These are phyloP conservation scores for Fusarium continuum DNA, from an alignment of 2,329 filamentous ascomycete genomes.

Conservation along the genomic window DNA sequence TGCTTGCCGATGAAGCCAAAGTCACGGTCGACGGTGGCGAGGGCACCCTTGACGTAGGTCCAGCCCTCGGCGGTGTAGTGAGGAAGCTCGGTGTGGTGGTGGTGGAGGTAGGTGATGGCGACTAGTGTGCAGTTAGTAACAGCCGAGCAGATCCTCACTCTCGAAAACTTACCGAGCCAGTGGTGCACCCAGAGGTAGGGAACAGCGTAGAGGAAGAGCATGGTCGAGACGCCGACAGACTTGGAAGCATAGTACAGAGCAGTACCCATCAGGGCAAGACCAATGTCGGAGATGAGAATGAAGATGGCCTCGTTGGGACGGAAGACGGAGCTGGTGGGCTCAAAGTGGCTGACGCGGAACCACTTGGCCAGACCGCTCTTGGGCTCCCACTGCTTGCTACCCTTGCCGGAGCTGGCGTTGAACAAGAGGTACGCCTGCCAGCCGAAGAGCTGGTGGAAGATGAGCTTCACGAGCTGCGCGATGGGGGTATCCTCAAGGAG, in stretches of 20 bases:
- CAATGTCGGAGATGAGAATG: slow-evolving; percentile 68
- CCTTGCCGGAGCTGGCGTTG: slow-evolving; percentile 62
- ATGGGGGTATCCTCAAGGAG: slow-evolving; percentile 72
- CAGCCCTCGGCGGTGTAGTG: slow-evolving; percentile 60
- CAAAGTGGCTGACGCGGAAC: slow-evolving; percentile 65
- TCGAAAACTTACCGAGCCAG: slow-evolving; percentile 65
- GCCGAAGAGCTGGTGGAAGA: slow-evolving; percentile 70
- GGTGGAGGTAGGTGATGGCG: slow-evolving; percentile 79
- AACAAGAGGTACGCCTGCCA: slow-evolving; percentile 72
- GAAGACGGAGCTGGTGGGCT: slow-evolving; percentile 69
- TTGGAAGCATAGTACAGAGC: slow-evolving; percentile 62
- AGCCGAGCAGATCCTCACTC: neutral
- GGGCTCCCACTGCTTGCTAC: slow-evolving; percentile 57
- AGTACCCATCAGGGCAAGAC: slow-evolving; percentile 60
- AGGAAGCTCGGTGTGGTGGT: slow-evolving; percentile 65
- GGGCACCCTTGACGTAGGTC: slow-evolving; percentile 69
- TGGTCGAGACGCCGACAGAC: slow-evolving; percentile 64
- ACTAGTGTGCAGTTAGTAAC: slow-evolving; percentile 53
- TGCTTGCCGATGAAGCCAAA: slow-evolving; percentile 70
- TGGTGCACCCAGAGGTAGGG: slow-evolving; percentile 77
- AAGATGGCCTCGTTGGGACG: slow-evolving; percentile 64
- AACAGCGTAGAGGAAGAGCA: slow-evolving; percentile 67
- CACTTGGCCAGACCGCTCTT: slow-evolving; percentile 45
- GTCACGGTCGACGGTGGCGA: slow-evolving; percentile 69
- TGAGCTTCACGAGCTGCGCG: slow-evolving; percentile 60